Percentiles rank a stretch among this genome's conserved stretches.
These are phyloP conservation scores for Cercospora sesami DNA, from an alignment of 2,329 filamentous ascomycete species.

Conservation along the genomic window DNA sequence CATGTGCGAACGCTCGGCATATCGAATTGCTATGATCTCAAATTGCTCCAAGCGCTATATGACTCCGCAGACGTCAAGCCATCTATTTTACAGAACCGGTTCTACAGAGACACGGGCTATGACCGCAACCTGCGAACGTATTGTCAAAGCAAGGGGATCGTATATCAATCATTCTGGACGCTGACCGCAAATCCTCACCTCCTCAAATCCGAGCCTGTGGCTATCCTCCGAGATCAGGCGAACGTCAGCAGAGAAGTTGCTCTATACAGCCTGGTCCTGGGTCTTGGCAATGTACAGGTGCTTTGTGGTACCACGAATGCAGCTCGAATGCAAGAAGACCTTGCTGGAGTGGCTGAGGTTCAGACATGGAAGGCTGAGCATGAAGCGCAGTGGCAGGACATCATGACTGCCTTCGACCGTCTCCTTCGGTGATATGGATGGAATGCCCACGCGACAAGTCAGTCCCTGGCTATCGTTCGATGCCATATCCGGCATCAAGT, in stretches of 20 bases:
- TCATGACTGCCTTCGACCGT: conserved; percentile 15
- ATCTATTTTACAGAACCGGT: conserved; percentile 73
- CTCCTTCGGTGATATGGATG: conserved; percentile 15
- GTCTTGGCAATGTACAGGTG: conserved; percentile 51
- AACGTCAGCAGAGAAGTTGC: conserved; percentile 50
- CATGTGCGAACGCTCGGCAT: conserved; percentile 69
- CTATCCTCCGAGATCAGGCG: conserved; percentile 48
- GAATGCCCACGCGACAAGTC: background rate
- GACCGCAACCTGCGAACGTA: conserved; percentile 62
- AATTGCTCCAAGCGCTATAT: conserved; percentile 57
- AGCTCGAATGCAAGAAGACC: conserved; percentile 55
- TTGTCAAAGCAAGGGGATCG: conserved; percentile 54
- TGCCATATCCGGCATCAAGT: background rate
- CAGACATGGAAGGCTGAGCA: conserved; percentile 17
- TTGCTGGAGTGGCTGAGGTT: conserved; percentile 44
- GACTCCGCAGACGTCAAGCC: conserved; percentile 53
- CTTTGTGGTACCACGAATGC: conserved; percentile 59
- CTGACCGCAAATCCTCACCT: conserved; percentile 59
- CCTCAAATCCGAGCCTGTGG: conserved; percentile 51
- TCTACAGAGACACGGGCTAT: conserved; percentile 60
- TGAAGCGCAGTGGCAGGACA: conserved; percentile 3
- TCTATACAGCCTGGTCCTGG: conserved; percentile 59
- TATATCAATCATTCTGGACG: conserved; percentile 64
- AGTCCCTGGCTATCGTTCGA: background rate
- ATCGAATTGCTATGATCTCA: conserved; percentile 65